Conservation (phyloP, 371 early-diverging fungal genomes). For the Actinomucor elegans region DNA sequence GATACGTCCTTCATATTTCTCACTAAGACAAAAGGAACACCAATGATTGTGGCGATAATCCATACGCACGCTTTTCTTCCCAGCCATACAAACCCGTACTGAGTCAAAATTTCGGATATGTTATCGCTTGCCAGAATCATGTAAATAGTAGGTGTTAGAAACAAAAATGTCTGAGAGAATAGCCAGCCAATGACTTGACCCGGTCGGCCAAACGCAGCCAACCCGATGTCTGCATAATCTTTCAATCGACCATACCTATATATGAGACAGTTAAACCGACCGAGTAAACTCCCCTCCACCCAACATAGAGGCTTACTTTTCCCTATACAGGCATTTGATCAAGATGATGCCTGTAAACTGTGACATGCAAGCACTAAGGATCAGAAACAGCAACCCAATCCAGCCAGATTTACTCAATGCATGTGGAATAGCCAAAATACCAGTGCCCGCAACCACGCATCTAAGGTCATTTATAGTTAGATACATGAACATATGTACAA, state of each 20-base stretch:
- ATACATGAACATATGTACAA: background rate
- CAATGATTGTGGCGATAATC: conserved; percentile 51
- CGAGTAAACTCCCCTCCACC: background rate
- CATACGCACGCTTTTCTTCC: conserved; percentile 59
- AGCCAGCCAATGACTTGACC: conserved; percentile 61
- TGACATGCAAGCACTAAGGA: conserved; percentile 50
- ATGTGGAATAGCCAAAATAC: conserved; percentile 81
- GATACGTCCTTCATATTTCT: conserved; percentile 62
- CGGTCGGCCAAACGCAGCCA: conserved; percentile 64
- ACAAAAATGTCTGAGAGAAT: conserved; percentile 65
- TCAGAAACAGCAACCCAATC: conserved; percentile 48
- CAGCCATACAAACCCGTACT: conserved; percentile 14
- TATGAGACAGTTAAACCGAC: background rate
- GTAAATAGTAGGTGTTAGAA: conserved; percentile 74
- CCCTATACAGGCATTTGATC: conserved; percentile 34
- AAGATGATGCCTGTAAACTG: conserved; percentile 43
- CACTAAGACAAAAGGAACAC: conserved; percentile 55
- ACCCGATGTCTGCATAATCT: conserved; percentile 55
- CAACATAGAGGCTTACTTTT: background rate
- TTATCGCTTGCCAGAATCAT: conserved; percentile 75
- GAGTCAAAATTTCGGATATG: conserved; percentile 48
- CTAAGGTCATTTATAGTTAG: conserved; percentile 41
- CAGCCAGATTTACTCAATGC: conserved; percentile 85
- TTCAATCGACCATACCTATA: background rate
- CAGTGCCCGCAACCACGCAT: conserved; percentile 85